A percentile compares a stretch with the other conserved stretches of the same genome.
These are phyloP conservation scores for Neofusicoccum kwambonambiense DNA, from an alignment of 2,329 filamentous ascomycete genomes.

Conservation along the genomic window DNA sequence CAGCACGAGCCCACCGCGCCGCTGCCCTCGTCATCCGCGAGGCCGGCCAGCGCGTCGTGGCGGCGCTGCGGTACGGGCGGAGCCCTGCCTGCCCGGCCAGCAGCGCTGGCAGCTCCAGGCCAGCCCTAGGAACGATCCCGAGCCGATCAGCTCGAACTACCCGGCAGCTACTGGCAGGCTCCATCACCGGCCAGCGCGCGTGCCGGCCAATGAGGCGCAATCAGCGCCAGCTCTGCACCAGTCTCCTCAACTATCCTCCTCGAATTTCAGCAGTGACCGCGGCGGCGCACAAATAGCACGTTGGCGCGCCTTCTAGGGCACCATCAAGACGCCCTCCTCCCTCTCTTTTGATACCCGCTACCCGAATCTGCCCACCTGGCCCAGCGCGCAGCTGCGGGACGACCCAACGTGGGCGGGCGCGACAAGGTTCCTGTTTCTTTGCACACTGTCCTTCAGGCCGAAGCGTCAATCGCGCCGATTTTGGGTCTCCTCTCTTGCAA, in stretches of 20 bases:
- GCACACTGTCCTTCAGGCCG: slow-evolving; percentile 16
- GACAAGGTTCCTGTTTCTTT: slow-evolving; percentile 17
- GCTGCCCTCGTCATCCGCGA: slow-evolving; percentile 1
- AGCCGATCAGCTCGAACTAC: slow-evolving; percentile 20
- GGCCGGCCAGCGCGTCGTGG: slow-evolving; percentile 15
- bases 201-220: slow-evolving; percentile 14
- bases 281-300: slow-evolving; percentile 9
- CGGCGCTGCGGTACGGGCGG: background rate
- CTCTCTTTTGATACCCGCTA: slow-evolving; percentile 13
- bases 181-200: slow-evolving; percentile 4
- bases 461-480: slow-evolving; percentile 18
- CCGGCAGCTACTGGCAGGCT: slow-evolving; percentile 11
- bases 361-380: background rate
- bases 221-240: slow-evolving; percentile 6
- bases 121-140: slow-evolving; percentile 29
- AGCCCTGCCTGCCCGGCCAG: background rate
- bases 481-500: slow-evolving; percentile 13
- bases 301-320: slow-evolving; percentile 8
- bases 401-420: slow-evolving; percentile 17
- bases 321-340: slow-evolving; percentile 2
- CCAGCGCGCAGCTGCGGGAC: slow-evolving; percentile 8
- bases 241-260: slow-evolving; percentile 15
- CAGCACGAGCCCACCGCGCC: slow-evolving; percentile 2
- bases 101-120: slow-evolving; percentile 24
- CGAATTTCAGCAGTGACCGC: slow-evolving; percentile 16